Conservation (phyloP, 495 filamentous ascomycete species). For the Venustampulla echinocandica region DNA sequence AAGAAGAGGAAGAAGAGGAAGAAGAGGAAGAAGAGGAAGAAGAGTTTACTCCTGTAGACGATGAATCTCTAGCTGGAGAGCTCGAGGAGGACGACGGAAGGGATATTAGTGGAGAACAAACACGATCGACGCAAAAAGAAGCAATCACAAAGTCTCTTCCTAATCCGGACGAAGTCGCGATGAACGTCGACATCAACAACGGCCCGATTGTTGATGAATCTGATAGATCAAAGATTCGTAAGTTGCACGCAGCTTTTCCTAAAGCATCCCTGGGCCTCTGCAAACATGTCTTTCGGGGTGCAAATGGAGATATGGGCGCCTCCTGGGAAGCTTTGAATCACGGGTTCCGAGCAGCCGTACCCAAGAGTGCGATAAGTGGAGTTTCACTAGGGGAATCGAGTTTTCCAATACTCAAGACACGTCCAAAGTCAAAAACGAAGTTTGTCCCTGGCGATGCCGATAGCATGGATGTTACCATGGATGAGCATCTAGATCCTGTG, state of each 20-base stretch:
- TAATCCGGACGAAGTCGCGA: neutral
- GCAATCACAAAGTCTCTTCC: neutral
- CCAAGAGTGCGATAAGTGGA: constrained; percentile 16
- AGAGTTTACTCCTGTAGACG: neutral
- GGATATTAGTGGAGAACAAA: constrained; percentile 1
- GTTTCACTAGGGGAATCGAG: constrained; percentile 1
- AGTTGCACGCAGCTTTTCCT: constrained; percentile 27
- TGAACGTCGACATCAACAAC: constrained; percentile 15
- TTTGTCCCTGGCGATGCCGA: constrained; percentile 2
- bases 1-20: constrained; percentile 11
- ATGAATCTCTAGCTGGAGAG: constrained; percentile 14
- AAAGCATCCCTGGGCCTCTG: constrained; percentile 17
- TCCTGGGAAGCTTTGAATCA: constrained; percentile 18
- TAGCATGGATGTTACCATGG: constrained; percentile 4
- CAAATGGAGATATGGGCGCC: constrained; percentile 12
- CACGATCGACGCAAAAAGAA: neutral
- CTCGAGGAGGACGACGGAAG: constrained; percentile 15
- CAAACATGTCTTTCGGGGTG: constrained; percentile 16
- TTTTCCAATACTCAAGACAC: constrained; percentile 5
- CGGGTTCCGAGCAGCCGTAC: constrained; percentile 14
- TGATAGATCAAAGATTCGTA: constrained; percentile 22
- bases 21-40: constrained; percentile 21
- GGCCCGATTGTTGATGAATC: constrained; percentile 25
- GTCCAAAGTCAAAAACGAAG: constrained; percentile 4
- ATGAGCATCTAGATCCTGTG: constrained; percentile 8